Conservation (phyloP, 2,329 filamentous ascomycete species). For the Neocucurbitaria cava region DNA sequence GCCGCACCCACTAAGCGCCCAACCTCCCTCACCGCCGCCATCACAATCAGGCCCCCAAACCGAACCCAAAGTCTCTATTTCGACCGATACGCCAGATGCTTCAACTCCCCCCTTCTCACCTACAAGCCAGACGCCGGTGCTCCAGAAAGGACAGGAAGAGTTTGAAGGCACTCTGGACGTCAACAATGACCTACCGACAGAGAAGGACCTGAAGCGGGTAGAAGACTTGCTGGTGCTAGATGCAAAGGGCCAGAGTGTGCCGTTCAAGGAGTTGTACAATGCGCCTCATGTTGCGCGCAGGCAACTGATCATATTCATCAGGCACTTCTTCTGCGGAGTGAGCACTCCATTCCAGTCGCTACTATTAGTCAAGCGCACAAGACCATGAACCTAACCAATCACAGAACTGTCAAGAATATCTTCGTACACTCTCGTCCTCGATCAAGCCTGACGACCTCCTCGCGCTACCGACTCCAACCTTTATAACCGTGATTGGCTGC, state of each 20-base stretch:
- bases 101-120: constrained; percentile 42
- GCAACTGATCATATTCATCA: constrained; percentile 75
- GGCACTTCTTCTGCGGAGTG: constrained; percentile 83
- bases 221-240: constrained; percentile 47
- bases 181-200: constrained; percentile 45
- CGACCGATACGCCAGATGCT: constrained; percentile 17
- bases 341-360: constrained; percentile 41
- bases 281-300: constrained; percentile 48
- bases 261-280: constrained; percentile 48
- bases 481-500: constrained; percentile 75
- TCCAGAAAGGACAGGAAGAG: constrained; percentile 40
- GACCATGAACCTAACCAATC: neutral
- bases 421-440: constrained; percentile 66
- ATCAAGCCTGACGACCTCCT: constrained; percentile 57
- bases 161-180: constrained; percentile 47
- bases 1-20: constrained; percentile 18
- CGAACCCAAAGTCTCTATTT: constrained; percentile 24
- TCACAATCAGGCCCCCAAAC: constrained; percentile 26
- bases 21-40: constrained; percentile 33
- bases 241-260: constrained; percentile 40
- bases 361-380: neutral
- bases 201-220: constrained; percentile 37
- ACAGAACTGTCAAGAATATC: constrained; percentile 78
- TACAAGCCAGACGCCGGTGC: constrained; percentile 38
- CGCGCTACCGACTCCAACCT: constrained; percentile 62